phyloP scores from a whole-genome alignment of 2,329 filamentous ascomycete genomes.

The Hortaea werneckii region DNA sequence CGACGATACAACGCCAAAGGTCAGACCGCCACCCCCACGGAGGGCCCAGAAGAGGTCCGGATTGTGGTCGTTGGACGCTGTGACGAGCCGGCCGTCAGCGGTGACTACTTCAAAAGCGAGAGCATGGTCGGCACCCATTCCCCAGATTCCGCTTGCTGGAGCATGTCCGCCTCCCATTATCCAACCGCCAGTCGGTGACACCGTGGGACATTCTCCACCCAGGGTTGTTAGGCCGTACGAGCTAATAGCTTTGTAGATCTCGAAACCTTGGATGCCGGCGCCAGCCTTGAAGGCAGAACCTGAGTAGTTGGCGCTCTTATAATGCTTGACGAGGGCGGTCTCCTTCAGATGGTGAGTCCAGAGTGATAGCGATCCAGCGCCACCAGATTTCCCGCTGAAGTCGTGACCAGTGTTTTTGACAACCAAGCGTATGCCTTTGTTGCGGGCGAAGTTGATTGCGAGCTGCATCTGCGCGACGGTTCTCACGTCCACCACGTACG shows the following conservation, averaged over 20 bases:
- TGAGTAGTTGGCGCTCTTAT: constrained; percentile 5
- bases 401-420: constrained; percentile 19
- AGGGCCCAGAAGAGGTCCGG: constrained; percentile 44
- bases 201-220: constrained; percentile 12
- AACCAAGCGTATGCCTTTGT: constrained; percentile 10
- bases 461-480: constrained; percentile 5
- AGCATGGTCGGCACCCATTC: constrained; percentile 23
- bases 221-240: neutral
- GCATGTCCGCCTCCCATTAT: constrained; percentile 13
- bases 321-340: constrained; percentile 4
- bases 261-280: constrained; percentile 9
- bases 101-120: constrained; percentile 35
- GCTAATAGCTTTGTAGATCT: constrained; percentile 1
- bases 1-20: constrained; percentile 22
- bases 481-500: constrained; percentile 8
- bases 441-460: constrained; percentile 12
- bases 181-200: constrained; percentile 15
- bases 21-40: constrained; percentile 44
- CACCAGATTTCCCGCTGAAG: constrained; percentile 10
- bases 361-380: constrained; percentile 9
- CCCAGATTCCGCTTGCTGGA: constrained; percentile 6
- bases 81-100: constrained; percentile 39
- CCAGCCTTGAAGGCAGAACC: constrained; percentile 12
- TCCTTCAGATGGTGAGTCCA: constrained; percentile 15
- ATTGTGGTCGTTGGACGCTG: constrained; percentile 33